phyloP scores from a whole-genome alignment of 495 filamentous ascomycete species.

The Penicillium antarcticum region DNA sequence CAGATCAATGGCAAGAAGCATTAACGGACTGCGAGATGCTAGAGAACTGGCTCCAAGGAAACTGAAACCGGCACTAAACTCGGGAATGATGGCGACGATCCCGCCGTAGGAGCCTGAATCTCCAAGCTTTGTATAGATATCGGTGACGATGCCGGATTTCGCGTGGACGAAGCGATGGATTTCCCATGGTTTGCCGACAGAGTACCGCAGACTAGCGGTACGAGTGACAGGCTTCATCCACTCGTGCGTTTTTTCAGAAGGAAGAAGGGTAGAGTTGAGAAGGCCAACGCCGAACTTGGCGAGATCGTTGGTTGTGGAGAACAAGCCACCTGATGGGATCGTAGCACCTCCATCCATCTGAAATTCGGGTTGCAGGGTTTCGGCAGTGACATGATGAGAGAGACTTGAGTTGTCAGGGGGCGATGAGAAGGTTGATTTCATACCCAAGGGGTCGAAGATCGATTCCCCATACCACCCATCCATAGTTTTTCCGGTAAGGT shows the following conservation, averaged over 20 bases:
- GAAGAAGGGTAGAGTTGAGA: slow-evolving; percentile 45
- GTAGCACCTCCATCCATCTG: slow-evolving; percentile 25
- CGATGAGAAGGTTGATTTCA: slow-evolving; percentile 41
- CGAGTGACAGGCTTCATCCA: slow-evolving; percentile 49
- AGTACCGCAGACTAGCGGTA: slow-evolving; percentile 43
- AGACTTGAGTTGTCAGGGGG: slow-evolving; percentile 16
- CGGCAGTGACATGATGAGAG: slow-evolving; percentile 18
- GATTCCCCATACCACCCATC: slow-evolving; percentile 38
- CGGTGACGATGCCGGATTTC: slow-evolving; percentile 22
- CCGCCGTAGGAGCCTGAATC: slow-evolving; percentile 36
- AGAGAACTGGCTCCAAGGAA: slow-evolving; percentile 27
- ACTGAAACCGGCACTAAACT: slow-evolving; percentile 39
- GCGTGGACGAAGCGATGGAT: slow-evolving; percentile 35
- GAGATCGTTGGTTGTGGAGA: slow-evolving; percentile 29
- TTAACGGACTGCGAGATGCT: background rate
- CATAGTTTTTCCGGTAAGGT: slow-evolving; percentile 47
- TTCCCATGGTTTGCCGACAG: slow-evolving; percentile 46
- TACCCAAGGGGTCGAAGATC: slow-evolving; percentile 43
- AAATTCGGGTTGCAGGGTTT: slow-evolving; percentile 26
- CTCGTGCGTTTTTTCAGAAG: slow-evolving; percentile 31
- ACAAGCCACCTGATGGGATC: slow-evolving; percentile 28
- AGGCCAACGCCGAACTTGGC: slow-evolving; percentile 41
- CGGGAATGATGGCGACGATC: slow-evolving; percentile 34
- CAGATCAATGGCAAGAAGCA: slow-evolving; percentile 15
- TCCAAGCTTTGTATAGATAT: slow-evolving; percentile 45